Base-by-base conservation (phyloP, 306 rosid species). In the Macrotyloma uniflorum region DNA sequence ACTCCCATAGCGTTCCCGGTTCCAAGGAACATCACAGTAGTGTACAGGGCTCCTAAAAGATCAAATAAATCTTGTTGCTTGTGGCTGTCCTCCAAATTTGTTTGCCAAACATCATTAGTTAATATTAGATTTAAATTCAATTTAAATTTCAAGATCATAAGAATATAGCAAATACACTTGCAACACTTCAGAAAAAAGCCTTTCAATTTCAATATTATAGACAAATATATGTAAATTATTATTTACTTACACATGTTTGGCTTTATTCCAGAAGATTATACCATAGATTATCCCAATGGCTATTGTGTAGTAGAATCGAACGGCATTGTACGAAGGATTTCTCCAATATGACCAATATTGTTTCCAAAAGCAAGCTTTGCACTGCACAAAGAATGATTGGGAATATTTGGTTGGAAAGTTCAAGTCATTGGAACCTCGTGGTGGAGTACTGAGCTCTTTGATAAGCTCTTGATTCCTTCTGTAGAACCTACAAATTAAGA, bases 341-440 rank as follows among this genome's bases (percentile, higher is more conserved):
- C 96, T 87, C 93, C 93, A 88, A 67, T 90, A 90, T 7, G 96
- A 92, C 89, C 87, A 84, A 68, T 88, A 78, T 22, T 77, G 83
- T 78, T 72, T 83, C 83, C 83, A 78, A 13, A 83, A 54, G 30
- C 78, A 72, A 67, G 95, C 97, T 54, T 79, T 84, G 79, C 89
- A 92, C 33, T 92, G 91, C n/a, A 78, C 84, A 22, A 54, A 8
- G 55, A 84, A 87, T 82, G 85, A 76, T 43, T 85, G 93, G 18
- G 95, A 86, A 82, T 83, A 88, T 59, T 82, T 74, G 9, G 91
- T 83, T 59, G 90, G 88, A 83, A 92, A 92, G 78, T 46, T 50
- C 35, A 92, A 82, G 80, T 90, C 93, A 18, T 79, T 72, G 4
- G 91, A 81, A 53, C 86, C 88, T 1, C 83, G 88, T 78, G 71